phyloP scores from a whole-genome alignment of 1,284 basidiomycete genomes.

The Sphagnurus paluster region DNA sequence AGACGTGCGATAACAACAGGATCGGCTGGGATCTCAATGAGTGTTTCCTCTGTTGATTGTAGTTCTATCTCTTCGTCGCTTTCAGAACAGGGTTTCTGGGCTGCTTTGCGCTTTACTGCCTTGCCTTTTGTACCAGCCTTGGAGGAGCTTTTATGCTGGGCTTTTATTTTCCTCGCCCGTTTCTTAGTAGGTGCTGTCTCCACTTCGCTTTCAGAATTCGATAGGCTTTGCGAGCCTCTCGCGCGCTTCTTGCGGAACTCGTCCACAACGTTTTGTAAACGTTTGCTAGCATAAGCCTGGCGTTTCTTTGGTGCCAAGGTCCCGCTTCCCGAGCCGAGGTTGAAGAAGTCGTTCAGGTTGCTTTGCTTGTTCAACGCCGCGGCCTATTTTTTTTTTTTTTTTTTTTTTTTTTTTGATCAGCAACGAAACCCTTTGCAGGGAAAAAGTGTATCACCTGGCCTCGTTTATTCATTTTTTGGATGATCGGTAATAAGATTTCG shows the following conservation, averaged over 20 bases:
- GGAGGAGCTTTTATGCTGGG: constrained; percentile 2
- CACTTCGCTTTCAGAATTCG: constrained; percentile 12
- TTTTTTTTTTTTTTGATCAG: neutral
- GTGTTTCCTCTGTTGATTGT: neutral
- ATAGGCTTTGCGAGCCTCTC: constrained; percentile 10
- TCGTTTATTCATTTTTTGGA: constrained; percentile 85
- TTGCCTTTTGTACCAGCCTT: constrained; percentile 4
- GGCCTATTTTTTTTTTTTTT: constrained; percentile 48
- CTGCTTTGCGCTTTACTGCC: neutral
- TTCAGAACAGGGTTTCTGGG: neutral
- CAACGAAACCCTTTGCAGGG: neutral
- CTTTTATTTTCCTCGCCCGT: constrained; percentile 16
- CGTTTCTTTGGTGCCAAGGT: constrained; percentile 76
- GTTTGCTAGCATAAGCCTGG: constrained; percentile 81
- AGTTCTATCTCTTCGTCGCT: neutral
- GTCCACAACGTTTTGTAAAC: constrained; percentile 88
- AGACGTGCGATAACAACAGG: constrained; percentile 19
- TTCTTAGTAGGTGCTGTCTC: constrained; percentile 11
- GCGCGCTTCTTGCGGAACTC: constrained; percentile 60
- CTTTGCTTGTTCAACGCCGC: constrained; percentile 74
- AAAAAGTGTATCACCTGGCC: constrained; percentile 51
- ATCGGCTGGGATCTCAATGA: constrained; percentile 15
- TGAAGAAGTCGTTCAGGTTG: constrained; percentile 64
- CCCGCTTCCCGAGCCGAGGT: constrained; percentile 61
- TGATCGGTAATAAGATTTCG: constrained; percentile 90